Evolutionary conservation across 2,329 filamentous ascomycete genomes (phyloP).

Genomic region (Verticillium nonalfalfae): DNA sequence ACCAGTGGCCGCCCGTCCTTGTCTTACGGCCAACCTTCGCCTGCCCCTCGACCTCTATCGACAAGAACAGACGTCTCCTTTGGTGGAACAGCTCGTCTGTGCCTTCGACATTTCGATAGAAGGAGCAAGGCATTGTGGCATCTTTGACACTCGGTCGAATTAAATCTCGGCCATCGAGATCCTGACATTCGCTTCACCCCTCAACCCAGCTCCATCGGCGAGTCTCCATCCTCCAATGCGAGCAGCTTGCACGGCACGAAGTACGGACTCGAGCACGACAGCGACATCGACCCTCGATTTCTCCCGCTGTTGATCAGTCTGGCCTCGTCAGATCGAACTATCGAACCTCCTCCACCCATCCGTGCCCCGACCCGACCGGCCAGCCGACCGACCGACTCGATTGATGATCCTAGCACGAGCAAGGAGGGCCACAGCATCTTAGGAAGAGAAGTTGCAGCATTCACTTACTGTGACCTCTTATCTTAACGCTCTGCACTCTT

Average conservation of each 20-base stretch:
- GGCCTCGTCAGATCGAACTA: neutral
- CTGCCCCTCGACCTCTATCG: neutral
- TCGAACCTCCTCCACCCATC: neutral
- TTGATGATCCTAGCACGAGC: neutral
- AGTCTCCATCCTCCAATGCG: neutral
- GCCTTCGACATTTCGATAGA: neutral
- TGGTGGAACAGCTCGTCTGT: neutral
- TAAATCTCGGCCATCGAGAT: neutral
- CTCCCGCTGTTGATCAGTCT: neutral
- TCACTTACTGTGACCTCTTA: constrained; percentile 20
- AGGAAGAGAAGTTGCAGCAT: constrained; percentile 22
- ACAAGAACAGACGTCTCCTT: neutral
- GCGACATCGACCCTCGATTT: neutral
- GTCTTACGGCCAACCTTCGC: neutral
- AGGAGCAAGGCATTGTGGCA: neutral
- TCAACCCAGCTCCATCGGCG: neutral
- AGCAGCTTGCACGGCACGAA: neutral
- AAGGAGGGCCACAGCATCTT: constrained; percentile 3
- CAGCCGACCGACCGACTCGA: neutral
- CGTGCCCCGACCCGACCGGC: neutral
- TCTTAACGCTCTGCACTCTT: constrained; percentile 6
- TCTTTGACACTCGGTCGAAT: neutral
- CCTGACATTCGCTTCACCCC: neutral
- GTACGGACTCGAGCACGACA: neutral
- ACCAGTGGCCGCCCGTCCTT: neutral